Conservation (phyloP, 108 stramenopile species). For the Bacterosira constricta region DNA sequence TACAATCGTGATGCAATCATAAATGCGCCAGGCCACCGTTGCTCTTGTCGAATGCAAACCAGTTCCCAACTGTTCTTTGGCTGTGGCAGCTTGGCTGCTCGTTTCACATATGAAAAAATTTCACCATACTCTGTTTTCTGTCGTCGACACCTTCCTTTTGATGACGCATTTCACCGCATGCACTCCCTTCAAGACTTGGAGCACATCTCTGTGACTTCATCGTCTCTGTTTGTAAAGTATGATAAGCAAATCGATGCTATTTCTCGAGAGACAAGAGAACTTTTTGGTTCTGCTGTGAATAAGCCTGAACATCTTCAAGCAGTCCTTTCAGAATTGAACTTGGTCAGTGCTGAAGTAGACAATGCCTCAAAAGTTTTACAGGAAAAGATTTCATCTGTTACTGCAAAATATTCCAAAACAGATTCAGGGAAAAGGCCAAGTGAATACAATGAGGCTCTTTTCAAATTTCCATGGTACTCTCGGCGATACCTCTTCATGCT, state of each 20-base stretch:
- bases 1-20: conserved; percentile 89
- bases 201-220: conserved; percentile 76
- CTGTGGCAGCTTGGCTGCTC: conserved; percentile 84
- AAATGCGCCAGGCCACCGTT: conserved; percentile 72
- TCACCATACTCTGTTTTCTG: conserved; percentile 87
- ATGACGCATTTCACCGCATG: conserved; percentile 69
- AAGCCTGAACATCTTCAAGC: conserved; percentile 84
- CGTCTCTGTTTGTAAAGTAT: conserved; percentile 81
- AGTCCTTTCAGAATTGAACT: conserved; percentile 77
- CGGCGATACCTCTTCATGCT: conserved; percentile 84
- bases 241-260: conserved; percentile 90
- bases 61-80: conserved; percentile 88
- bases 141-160: conserved; percentile 80
- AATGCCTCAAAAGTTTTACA: conserved; percentile 81
- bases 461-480: conserved; percentile 61
- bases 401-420: conserved; percentile 55
- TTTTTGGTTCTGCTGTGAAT: conserved; percentile 71
- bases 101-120: conserved; percentile 88
- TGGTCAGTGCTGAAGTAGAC: conserved; percentile 80
- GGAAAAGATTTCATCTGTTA: conserved; percentile 85
- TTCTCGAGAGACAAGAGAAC: conserved; percentile 75
- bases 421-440: conserved; percentile 7
- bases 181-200: conserved; percentile 74
- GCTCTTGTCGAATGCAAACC: conserved; percentile 78
- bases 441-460: conserved; percentile 43